Evolutionary conservation across 768 basidiomycete species (phyloP), one percentile per base, ranked within the genome.

Genomic region (Rhodocollybia butyracea): DNA sequence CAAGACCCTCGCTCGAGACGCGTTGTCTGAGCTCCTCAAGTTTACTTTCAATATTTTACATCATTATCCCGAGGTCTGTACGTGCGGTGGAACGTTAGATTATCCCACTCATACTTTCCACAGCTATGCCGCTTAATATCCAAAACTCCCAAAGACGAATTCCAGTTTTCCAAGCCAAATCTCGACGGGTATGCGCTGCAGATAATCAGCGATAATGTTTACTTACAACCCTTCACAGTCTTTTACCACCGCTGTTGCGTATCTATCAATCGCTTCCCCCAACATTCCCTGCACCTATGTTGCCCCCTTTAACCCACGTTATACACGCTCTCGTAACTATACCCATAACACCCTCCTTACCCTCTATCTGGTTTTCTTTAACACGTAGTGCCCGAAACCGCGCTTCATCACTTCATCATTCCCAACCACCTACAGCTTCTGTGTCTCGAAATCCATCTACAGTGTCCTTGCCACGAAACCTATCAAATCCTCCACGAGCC

Each of bases 21-120:
- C 94, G 2, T 78, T 89, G 73, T 79, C 81, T 3, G 94, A 98
- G 67, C 66, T 94, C 22, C 77, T 98, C 54, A 98, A 98, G 66
- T 78, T 94, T 46, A 74, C 81, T 3, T 94, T 91, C 70, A 94
- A 96, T 66, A 66, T 96, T 30, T 73, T 92, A 50, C 68, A 84
- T 36, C 88, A 89, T 65, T 94, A 91, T 70, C 91, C 91, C 5
- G 91, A 86, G 75, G 89, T 88, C 39, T 27, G 73, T 41, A 2
- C 47, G 17, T 12, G 10, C 17, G 51, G 12, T 24, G 13, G 12
- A 12, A 17, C 30, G 30, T 22, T 22, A 2, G 12, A 12, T 22
- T 29, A 13, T 26, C 21, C 5, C 15, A 34, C 2, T 17, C 21
- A 36, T 13, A 10, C 6, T 17, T 24, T 36, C 19, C 31, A 15